phyloP scores from a whole-genome alignment of 148 eudicot species.

The Rhododendron ovatum region DNA sequence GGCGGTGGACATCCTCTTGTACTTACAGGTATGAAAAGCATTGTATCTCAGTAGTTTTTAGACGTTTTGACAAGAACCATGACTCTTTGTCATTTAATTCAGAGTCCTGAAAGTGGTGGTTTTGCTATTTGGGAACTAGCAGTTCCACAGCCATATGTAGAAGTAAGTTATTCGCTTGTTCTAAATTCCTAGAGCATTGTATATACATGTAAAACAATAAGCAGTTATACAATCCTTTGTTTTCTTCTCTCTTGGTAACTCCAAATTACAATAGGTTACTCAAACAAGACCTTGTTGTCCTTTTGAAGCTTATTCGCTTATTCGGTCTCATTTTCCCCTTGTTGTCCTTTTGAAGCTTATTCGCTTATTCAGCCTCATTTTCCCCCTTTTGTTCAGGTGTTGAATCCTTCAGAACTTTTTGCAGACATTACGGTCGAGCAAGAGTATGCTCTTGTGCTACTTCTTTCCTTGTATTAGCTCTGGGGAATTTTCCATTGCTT shows the following conservation, averaged over 20 bases:
- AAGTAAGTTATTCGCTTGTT: conserved; percentile 15
- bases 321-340: background rate
- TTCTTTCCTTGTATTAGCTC: background rate
- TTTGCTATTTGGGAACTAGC: conserved; percentile 46
- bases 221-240: too few relatives aligned
- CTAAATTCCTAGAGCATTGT: background rate
- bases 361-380: background rate
- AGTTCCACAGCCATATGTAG: conserved; percentile 27
- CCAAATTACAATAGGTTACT: too few relatives aligned
- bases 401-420: conserved; percentile 35
- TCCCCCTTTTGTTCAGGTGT: conserved; percentile 3
- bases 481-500: background rate
- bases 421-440: conserved; percentile 32
- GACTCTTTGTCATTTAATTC: background rate
- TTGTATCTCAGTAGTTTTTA: background rate
- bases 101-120: conserved; percentile 30
- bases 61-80: background rate
- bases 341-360: background rate
- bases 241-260: too few relatives aligned
- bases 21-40: conserved; percentile 22
- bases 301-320: background rate
- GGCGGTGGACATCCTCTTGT: conserved; percentile 29
- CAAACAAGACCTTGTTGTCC: background rate
- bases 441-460: conserved; percentile 22
- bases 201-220: background rate